Base-by-base conservation (phyloP, 2,329 filamentous ascomycete genomes). In the Colletotrichum spinosum region DNA sequence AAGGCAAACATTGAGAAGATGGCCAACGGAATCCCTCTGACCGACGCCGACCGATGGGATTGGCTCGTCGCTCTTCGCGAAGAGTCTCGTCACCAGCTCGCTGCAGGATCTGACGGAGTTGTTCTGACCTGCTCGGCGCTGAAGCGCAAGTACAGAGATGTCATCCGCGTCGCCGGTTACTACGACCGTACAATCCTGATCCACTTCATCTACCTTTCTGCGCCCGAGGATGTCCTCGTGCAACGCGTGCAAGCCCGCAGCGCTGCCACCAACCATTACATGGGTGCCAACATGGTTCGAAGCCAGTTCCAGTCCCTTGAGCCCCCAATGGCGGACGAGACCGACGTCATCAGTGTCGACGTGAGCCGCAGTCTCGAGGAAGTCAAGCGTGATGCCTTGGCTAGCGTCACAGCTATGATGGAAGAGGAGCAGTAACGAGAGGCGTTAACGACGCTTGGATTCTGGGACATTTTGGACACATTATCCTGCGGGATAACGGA, bases 141-240 rank as follows among this genome's bases (percentile, higher is more conserved):
- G 58, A 98, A 98, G 85, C 92, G 92, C 77, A 97, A 97, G 81
- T 99, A 99, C 83, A 90, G 96, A 71, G 96, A 99, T 73, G 92
- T 95, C 68, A 93, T 96, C 76, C 88, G 92, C 38, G 89, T 94
- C 8, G 92, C 92, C 8, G 89, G 89, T 13, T 94, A 94, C 80
- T 91, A 91, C 77, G 84, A 89, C 69, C 87, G 89, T 59, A 85
- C 86, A 59, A 86, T 94, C n/a, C 83, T 87, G 67, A 88, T 98
- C 55, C 95, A 97, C 80, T 98, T 99, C 76, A 90, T 99, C 71
- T 99, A 95, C 80, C 89, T 99, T 44, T 86, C 90, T 69, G 93
- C 94, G 1, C 83, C 88, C 48, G 92, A 97, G 77, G 86, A 89
- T 62, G 84, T 92, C 9, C 86, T 98, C 37, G 82, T 97, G 62